Percentiles rank a stretch among this genome's conserved stretches.
Conservation (phyloP, 2,329 filamentous ascomycete genomes). For the Sarocladiaceae sp. region DNA sequence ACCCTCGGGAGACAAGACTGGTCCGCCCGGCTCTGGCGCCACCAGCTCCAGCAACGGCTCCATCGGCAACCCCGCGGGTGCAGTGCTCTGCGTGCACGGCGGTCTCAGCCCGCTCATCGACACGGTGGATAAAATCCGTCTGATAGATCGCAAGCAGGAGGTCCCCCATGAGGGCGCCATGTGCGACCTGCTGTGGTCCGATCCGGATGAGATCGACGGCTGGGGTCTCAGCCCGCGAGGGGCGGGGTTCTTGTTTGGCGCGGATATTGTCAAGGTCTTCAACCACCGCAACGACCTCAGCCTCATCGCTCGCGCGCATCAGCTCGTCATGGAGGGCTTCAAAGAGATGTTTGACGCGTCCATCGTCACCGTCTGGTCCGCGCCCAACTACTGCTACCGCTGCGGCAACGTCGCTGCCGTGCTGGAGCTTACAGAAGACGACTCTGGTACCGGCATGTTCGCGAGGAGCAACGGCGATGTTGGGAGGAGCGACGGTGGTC, state of each 20-base stretch:
- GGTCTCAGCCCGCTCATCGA: slow-evolving; percentile 94
- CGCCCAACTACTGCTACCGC: slow-evolving; percentile 93
- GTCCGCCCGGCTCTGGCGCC: slow-evolving; percentile 73
- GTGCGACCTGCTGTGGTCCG: slow-evolving; percentile 96
- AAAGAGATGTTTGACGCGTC: slow-evolving; percentile 98
- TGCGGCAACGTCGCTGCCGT: slow-evolving; percentile 96
- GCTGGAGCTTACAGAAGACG: slow-evolving; percentile 84
- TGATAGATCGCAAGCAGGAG: slow-evolving; percentile 93
- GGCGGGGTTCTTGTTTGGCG: slow-evolving; percentile 90
- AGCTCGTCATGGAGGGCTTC: slow-evolving; percentile 98
- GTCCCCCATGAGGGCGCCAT: slow-evolving; percentile 97
- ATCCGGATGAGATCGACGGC: slow-evolving; percentile 92
- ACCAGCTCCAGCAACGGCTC: slow-evolving; percentile 60
- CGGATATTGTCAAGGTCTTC: slow-evolving; percentile 97
- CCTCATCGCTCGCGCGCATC: slow-evolving; percentile 90
- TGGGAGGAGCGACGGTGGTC: slow-evolving; percentile 46
- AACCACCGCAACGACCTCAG: slow-evolving; percentile 99
- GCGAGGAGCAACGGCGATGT: slow-evolving; percentile 66
- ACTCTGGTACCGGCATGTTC: slow-evolving; percentile 65
- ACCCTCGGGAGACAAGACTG: slow-evolving; percentile 36
- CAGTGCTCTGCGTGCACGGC: slow-evolving; percentile 93
- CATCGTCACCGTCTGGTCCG: slow-evolving; percentile 98
- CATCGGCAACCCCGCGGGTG: slow-evolving; percentile 65
- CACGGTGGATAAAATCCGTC: slow-evolving; percentile 90
- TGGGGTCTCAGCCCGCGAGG: slow-evolving; percentile 95